A percentile compares a stretch with the other conserved stretches of the same genome.
phyloP scores from a whole-genome alignment of 1,139 yeast genomes.

The Wickerhamomyces sp. region DNA sequence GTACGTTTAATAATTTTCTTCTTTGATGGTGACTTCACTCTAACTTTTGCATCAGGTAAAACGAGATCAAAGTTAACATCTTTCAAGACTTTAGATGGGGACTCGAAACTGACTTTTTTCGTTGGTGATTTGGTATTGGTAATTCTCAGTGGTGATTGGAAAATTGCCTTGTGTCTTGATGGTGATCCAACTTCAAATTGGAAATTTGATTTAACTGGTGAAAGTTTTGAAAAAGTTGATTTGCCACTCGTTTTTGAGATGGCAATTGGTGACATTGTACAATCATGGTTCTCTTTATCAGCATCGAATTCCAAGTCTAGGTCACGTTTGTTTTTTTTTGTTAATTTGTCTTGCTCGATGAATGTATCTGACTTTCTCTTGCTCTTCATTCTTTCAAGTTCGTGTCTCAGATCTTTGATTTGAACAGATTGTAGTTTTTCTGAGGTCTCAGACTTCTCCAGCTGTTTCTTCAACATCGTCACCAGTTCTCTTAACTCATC shows the following conservation, averaged over 20 bases:
- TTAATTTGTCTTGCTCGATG: conserved; percentile 12
- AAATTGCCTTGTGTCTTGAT: conserved; percentile 1
- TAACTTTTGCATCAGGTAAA: conserved; percentile 10
- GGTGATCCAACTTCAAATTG: conserved; percentile 10
- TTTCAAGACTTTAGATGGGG: conserved; percentile 11
- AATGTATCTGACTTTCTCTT: conserved; percentile 15
- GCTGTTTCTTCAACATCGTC: not conserved
- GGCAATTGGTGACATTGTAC: conserved; percentile 15
- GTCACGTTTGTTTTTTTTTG: conserved; percentile 4
- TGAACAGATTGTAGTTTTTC: conserved; percentile 17
- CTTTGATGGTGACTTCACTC: conserved; percentile 14
- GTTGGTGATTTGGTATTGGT: conserved; percentile 3
- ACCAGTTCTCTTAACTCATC: conserved; percentile 2
- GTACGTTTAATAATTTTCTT: conserved; percentile 10
- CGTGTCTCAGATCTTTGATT: conserved; percentile 9
- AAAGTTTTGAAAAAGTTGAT: not conserved
- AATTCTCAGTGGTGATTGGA: not conserved
- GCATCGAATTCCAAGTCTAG: conserved; percentile 11
- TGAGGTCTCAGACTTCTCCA: conserved; percentile 26
- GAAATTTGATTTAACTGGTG: not conserved
- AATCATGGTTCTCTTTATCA: conserved; percentile 10
- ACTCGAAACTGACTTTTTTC: conserved; percentile 2
- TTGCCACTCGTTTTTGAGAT: not conserved
- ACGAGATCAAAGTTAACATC: conserved; percentile 13
- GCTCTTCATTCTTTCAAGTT: conserved; percentile 3